Evolutionary conservation across 2,329 filamentous ascomycete species (phyloP).

Genomic region (Cladosporium oxysporum): DNA sequence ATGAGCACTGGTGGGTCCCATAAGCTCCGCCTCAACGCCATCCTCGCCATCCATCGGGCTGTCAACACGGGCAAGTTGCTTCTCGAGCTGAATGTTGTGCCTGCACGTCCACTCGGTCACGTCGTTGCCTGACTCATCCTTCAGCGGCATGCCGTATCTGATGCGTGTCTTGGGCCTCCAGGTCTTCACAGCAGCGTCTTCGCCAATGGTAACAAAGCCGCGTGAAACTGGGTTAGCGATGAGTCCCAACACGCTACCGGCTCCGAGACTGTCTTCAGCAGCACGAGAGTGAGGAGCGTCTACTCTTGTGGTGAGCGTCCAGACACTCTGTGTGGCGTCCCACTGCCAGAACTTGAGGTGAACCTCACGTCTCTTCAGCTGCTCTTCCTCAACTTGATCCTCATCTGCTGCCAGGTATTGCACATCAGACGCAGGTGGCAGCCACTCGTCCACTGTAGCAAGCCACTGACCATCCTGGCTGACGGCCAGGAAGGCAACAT

Average conservation of each 20-base stretch:
- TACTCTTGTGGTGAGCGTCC: constrained; percentile 79
- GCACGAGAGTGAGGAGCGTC: constrained; percentile 71
- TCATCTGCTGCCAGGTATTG: constrained; percentile 54
- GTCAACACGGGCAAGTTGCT: constrained; percentile 29
- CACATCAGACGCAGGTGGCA: constrained; percentile 69
- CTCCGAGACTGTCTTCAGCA: constrained; percentile 28
- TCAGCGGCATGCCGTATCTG: constrained; percentile 66
- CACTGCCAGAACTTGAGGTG: constrained; percentile 89
- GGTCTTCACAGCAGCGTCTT: constrained; percentile 73
- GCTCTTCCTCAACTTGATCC: constrained; percentile 41
- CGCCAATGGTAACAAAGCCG: constrained; percentile 82
- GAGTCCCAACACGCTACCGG: constrained; percentile 68
- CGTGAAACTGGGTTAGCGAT: constrained; percentile 67
- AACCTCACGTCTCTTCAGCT: constrained; percentile 63
- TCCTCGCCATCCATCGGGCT: constrained; percentile 38
- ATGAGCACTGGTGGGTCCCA: constrained; percentile 54
- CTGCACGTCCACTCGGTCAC: constrained; percentile 70
- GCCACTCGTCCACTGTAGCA: constrained; percentile 89
- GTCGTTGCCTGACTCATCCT: constrained; percentile 45
- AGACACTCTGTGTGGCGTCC: constrained; percentile 56
- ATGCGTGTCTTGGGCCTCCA: constrained; percentile 77
- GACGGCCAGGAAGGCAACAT: constrained; percentile 72
- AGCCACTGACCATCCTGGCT: constrained; percentile 85
- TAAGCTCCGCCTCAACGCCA: constrained; percentile 39
- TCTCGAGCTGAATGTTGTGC: constrained; percentile 51